phyloP scores from a whole-genome alignment of 257 asterid genomes.

The Craterostigma plantagineum region DNA sequence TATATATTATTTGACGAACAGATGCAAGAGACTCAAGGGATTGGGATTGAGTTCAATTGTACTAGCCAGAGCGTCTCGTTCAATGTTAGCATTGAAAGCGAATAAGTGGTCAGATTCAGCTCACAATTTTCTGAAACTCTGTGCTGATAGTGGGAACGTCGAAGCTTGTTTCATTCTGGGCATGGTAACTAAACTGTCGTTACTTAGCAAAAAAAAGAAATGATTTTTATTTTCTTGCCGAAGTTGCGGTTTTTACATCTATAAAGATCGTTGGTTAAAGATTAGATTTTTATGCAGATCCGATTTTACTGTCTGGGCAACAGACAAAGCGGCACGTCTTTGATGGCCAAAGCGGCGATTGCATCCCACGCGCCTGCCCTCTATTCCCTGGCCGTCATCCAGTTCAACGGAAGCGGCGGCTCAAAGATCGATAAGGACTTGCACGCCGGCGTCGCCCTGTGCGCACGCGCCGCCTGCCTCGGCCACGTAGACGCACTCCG shows the following conservation, averaged over 20 bases:
- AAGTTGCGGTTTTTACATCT: background rate
- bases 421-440: constrained; percentile 74
- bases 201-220: too few species aligned
- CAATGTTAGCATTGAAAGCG: constrained; percentile 45
- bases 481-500: constrained; percentile 93
- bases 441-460: constrained; percentile 78
- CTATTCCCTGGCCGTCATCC: constrained; percentile 77
- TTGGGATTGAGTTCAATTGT: constrained; percentile 50
- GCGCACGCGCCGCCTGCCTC: constrained; percentile 86
- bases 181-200: constrained; percentile 78
- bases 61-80: constrained; percentile 43
- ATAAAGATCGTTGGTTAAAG: background rate
- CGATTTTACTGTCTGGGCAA: constrained; percentile 78
- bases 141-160: constrained; percentile 72
- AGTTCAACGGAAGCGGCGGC: constrained; percentile 97
- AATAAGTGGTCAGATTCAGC: constrained; percentile 65
- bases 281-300: constrained; percentile 29
- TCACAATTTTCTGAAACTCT: constrained; percentile 68
- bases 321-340: constrained; percentile 72
- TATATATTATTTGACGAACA: constrained; percentile 10
- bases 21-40: constrained; percentile 73
- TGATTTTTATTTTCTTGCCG: too few species aligned
- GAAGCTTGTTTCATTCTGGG: constrained; percentile 85
- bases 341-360: constrained; percentile 98
- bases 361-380: constrained; percentile 77